Conservation (phyloP, 768 basidiomycete species). For the Strobilomyces dryophilus region DNA sequence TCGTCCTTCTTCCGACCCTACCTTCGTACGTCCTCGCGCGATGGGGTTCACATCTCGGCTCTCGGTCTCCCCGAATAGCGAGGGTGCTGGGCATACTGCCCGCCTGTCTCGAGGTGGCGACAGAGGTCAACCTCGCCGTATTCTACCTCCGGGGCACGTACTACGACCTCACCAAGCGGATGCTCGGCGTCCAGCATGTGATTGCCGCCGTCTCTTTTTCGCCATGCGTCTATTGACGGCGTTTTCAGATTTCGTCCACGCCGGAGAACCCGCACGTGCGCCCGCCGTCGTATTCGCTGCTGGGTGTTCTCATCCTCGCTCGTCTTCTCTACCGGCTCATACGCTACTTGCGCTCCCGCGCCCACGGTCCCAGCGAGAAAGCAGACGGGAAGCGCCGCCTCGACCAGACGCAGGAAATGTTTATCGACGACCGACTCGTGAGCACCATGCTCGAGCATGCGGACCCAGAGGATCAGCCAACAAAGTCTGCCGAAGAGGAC, state of each 20-base stretch:
- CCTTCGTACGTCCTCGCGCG: conserved; percentile 60
- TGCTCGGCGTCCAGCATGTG: conserved; percentile 70
- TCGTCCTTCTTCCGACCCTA: conserved; percentile 64
- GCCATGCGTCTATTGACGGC: background rate
- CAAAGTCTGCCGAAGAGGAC: conserved; percentile 65
- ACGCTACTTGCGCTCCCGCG: conserved; percentile 37
- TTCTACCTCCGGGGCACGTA: conserved; percentile 83
- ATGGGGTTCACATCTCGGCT: conserved; percentile 39
- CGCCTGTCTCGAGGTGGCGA: conserved; percentile 46
- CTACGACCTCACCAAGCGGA: conserved; percentile 64
- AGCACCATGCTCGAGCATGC: conserved; percentile 49
- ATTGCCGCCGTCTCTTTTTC: conserved; percentile 11
- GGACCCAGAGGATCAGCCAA: conserved; percentile 50
- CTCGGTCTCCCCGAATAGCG: conserved; percentile 31
- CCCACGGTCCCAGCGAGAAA: conserved; percentile 21
- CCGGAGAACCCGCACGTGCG: conserved; percentile 66
- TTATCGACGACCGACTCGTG: conserved; percentile 59
- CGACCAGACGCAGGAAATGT: conserved; percentile 35
- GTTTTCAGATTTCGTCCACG: conserved; percentile 62
- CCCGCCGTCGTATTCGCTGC: conserved; percentile 83
- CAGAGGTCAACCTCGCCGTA: conserved; percentile 72
- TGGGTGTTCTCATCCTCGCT: conserved; percentile 68
- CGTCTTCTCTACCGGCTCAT: conserved; percentile 63
- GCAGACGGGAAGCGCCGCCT: conserved; percentile 33
- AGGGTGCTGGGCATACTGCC: conserved; percentile 39